Conservation (phyloP, 192 early-diverging fungal genomes). For the Entomortierella lignicola region DNA sequence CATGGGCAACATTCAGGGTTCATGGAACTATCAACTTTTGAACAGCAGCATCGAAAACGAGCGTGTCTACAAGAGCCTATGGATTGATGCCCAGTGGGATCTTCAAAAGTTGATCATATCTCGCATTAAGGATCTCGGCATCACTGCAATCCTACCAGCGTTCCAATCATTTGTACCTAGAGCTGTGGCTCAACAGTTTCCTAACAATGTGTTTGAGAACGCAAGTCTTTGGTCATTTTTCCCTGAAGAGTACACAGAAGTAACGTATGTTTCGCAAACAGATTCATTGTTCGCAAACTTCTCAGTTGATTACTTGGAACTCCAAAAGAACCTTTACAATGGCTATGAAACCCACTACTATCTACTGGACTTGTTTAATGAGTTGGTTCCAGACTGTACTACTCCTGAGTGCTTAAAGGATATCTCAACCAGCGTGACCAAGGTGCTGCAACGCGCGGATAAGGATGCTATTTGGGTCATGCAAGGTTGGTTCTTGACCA, state of each 20-base stretch:
- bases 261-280: conserved; percentile 33
- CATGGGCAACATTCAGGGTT: conserved; percentile 47
- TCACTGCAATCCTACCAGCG: conserved; percentile 29
- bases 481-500: conserved; percentile 47
- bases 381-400: conserved; percentile 25
- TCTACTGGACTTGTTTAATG: conserved; percentile 48
- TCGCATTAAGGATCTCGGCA: conserved; percentile 18
- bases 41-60: conserved; percentile 29
- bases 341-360: conserved; percentile 30
- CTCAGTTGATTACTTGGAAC: conserved; percentile 13
- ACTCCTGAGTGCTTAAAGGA: conserved; percentile 30
- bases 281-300: conserved; percentile 33
- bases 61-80: conserved; percentile 36
- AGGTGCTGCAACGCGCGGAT: conserved; percentile 24
- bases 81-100: conserved; percentile 40
- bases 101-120: conserved; percentile 31
- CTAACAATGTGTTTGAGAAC: conserved; percentile 23
- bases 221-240: conserved; percentile 27
- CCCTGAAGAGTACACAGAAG: conserved; percentile 22
- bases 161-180: conserved; percentile 41
- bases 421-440: conserved; percentile 19
- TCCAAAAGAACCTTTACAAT: conserved; percentile 32
- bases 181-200: conserved; percentile 9
- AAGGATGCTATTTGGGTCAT: conserved; percentile 43
- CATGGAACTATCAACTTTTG: conserved; percentile 27